Conservation (phyloP, 1,284 basidiomycete genomes). For the Erythrobasidium hasegawianum region DNA sequence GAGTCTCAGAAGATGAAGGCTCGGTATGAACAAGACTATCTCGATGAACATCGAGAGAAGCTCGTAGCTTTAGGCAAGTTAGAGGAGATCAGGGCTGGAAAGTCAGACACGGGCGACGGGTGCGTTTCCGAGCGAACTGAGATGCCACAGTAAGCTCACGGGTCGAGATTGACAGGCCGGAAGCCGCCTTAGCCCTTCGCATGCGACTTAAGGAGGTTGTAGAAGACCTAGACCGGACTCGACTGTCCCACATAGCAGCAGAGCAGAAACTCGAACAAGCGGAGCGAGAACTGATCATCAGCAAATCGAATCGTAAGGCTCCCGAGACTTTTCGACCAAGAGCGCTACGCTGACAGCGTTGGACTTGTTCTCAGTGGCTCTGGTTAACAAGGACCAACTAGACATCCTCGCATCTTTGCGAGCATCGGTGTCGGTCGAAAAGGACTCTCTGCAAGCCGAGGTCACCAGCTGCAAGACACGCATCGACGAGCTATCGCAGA, state of each 20-base stretch:
- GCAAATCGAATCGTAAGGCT: slow-evolving; percentile 75
- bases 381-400: slow-evolving; percentile 65
- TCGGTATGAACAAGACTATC: slow-evolving; percentile 82
- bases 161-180: slow-evolving; percentile 57
- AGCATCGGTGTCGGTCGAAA: slow-evolving; percentile 83
- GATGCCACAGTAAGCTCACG: neutral
- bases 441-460: slow-evolving; percentile 67
- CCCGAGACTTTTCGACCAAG: neutral
- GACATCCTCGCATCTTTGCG: slow-evolving; percentile 68
- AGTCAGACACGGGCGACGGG: slow-evolving; percentile 70
- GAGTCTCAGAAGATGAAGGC: slow-evolving; percentile 86
- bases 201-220: slow-evolving; percentile 82
- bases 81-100: slow-evolving; percentile 83
- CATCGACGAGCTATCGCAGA: slow-evolving; percentile 69
- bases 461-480: slow-evolving; percentile 63
- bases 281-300: slow-evolving; percentile 69
- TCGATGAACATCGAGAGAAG: slow-evolving; percentile 76
- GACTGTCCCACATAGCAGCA: slow-evolving; percentile 65
- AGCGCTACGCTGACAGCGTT: slow-evolving; percentile 5
- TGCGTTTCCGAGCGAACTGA: slow-evolving; percentile 49
- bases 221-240: slow-evolving; percentile 70
- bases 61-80: slow-evolving; percentile 74
- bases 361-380: slow-evolving; percentile 60
- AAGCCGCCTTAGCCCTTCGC: slow-evolving; percentile 79
- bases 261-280: slow-evolving; percentile 66